Conservation (phyloP, 345 rosid genomes). For the Excoecaria agallocha region DNA sequence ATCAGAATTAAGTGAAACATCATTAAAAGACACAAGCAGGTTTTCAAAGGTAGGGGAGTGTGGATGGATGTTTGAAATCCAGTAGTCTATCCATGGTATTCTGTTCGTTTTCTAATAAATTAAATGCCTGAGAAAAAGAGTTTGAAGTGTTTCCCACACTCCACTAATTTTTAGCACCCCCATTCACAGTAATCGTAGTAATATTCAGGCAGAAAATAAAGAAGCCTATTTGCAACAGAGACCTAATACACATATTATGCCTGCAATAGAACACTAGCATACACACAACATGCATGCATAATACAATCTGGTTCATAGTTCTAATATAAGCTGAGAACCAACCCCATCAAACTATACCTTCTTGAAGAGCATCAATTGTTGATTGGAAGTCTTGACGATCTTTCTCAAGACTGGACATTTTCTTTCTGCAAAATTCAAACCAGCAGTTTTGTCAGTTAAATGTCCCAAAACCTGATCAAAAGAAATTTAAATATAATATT, state of each 20-base stretch:
- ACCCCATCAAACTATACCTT: conserved; percentile 49
- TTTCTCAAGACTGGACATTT: conserved; percentile 73
- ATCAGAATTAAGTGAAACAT: background rate
- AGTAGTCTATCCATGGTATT: background rate
- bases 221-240: background rate
- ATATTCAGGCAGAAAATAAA: background rate
- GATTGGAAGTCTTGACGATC: conserved; percentile 85
- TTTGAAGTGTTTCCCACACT: background rate
- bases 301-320: background rate
- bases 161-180: background rate
- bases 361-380: conserved; percentile 86
- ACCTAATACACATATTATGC: background rate
- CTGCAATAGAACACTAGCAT: background rate
- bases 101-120: background rate
- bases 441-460: background rate
- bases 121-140: background rate
- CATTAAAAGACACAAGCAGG: background rate
- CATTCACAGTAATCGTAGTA: background rate
- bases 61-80: background rate
- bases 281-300: background rate
- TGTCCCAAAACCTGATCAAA: background rate
- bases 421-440: conserved; percentile 57
- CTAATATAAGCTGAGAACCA: background rate
- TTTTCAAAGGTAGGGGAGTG: background rate
- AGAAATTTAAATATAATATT: conserved; percentile 9